These are phyloP conservation scores for Cornus kousa DNA, from an alignment of 148 eudicot genomes.

Conservation along the genomic window DNA sequence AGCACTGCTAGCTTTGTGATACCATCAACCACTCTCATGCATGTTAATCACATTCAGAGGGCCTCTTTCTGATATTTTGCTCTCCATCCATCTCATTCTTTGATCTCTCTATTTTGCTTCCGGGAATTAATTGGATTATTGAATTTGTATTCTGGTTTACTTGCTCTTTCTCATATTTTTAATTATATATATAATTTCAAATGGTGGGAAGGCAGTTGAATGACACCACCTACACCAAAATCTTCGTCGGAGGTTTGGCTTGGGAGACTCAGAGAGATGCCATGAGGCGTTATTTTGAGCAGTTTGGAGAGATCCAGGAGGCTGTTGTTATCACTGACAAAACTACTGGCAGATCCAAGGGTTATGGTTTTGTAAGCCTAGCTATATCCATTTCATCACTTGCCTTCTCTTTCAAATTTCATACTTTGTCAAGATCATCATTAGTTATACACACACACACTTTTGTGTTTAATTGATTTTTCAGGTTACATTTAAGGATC, in stretches of 20 bases:
- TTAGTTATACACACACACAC: background rate
- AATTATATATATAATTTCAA: background rate
- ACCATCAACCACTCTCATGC: background rate
- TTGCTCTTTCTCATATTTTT: background rate
- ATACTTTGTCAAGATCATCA: background rate
- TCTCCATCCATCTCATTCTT: background rate
- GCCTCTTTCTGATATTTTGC: background rate
- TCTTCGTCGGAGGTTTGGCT: conserved; percentile 40
- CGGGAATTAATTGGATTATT: background rate
- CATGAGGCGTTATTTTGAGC: conserved; percentile 29
- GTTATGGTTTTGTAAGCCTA: conserved; percentile 37
- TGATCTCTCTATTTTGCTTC: background rate
- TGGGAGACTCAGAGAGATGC: conserved; percentile 34
- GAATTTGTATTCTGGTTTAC: conserved; percentile 3
- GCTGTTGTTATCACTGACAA: conserved; percentile 41
- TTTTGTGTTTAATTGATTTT: background rate
- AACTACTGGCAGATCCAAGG: conserved; percentile 35
- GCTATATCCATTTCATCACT: background rate
- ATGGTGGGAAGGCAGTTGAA: conserved; percentile 7
- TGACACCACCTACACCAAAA: conserved; percentile 45
- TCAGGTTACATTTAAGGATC: conserved; percentile 61
- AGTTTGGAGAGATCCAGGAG: conserved; percentile 37
- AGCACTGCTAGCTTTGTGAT: background rate
- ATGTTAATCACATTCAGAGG: background rate
- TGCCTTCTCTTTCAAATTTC: background rate